Conservation (phyloP, 176 grass and related monocot genomes). For the Themeda triandra region DNA sequence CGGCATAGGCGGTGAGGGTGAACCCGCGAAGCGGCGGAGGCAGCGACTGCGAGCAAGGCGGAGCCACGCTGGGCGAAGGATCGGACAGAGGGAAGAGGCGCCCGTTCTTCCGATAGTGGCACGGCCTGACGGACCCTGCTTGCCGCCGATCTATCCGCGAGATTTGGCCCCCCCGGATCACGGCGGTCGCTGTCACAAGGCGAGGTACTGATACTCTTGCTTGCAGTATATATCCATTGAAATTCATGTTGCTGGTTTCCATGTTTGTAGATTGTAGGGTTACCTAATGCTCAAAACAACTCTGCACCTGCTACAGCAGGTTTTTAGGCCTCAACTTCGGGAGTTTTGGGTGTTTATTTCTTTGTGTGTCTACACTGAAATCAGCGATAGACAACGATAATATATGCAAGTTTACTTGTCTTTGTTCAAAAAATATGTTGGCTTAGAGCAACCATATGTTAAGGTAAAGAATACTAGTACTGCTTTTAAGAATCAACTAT, state of each 20-base stretch:
- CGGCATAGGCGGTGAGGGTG: too few relatives aligned
- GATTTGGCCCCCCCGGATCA: too few relatives aligned
- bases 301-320: neutral
- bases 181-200: too few relatives aligned
- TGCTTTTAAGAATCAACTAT: neutral
- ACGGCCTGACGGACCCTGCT: too few relatives aligned
- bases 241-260: neutral
- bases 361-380: neutral
- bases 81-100: too few relatives aligned
- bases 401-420: neutral
- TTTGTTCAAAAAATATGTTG: neutral
- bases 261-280: neutral
- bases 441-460: neutral
- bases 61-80: too few relatives aligned
- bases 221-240: neutral
- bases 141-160: too few relatives aligned
- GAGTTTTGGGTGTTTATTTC: neutral
- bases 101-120: too few relatives aligned
- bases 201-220: neutral
- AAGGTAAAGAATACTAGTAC: neutral
- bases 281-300: neutral
- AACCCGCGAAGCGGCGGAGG: too few relatives aligned
- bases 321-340: neutral
- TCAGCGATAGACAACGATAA: neutral
- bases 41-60: too few relatives aligned